Evolutionary conservation across 148 eudicot genomes (phyloP).

Genomic region (Cornus florida): DNA sequence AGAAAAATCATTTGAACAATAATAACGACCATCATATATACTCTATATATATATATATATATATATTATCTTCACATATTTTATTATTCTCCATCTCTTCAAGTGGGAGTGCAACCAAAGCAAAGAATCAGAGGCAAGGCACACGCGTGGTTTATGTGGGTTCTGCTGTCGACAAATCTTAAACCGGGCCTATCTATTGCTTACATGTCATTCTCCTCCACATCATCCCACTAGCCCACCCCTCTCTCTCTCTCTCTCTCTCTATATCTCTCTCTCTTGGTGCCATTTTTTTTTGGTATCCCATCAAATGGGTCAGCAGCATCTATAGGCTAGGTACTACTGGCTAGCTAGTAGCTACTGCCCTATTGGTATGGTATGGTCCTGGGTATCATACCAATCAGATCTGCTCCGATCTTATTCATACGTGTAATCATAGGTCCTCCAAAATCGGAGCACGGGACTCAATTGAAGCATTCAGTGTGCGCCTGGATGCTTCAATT

Average conservation of each 20-base stretch:
- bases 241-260: conserved; percentile 15
- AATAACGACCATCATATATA: too few relatives aligned
- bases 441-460: too few relatives aligned
- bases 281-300: neutral
- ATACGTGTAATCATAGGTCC: too few relatives aligned
- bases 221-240: neutral
- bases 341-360: neutral
- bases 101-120: conserved; percentile 10
- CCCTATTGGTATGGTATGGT: neutral
- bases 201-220: conserved; percentile 17
- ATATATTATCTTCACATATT: neutral
- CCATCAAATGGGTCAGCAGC: neutral
- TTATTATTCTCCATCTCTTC: neutral
- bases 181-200: conserved; percentile 5
- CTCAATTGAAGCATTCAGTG: too few relatives aligned
- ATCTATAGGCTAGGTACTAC: neutral
- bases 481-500: too few relatives aligned
- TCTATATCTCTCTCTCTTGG: too few relatives aligned
- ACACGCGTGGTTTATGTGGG: conserved; percentile 24
- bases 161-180: conserved; percentile 15
- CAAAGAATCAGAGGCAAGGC: neutral
- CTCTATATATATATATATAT: too few relatives aligned
- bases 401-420: conserved; percentile 6
- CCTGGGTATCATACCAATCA: neutral
- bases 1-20: too few relatives aligned